Evolutionary conservation across 176 grass and related monocot genomes (phyloP), one percentile per base, ranked within the genome.

Genomic region (Saccharum officinarum): DNA sequence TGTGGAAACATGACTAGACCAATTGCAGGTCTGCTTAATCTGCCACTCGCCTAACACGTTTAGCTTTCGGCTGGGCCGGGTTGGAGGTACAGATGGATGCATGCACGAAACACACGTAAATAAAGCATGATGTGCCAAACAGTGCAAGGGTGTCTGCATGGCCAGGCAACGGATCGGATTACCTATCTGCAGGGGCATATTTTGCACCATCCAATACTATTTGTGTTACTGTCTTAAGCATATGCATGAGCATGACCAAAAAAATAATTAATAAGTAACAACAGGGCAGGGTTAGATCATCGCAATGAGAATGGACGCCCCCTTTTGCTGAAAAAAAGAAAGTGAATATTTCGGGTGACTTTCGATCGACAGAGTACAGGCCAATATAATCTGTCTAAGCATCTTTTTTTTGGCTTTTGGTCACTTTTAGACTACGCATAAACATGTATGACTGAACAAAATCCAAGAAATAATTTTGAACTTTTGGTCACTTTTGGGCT

Each of bases 41-140:
- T 52, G 79, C 30, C 52, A 1, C 63, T 81, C 45, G 71, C 57
- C 55, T 84, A 87, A 80, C 31, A 79, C 33, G 36, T 42, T 85
- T 75, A 64, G 71, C 71, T 75, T 84, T 84, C 23, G 17, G 26
- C 6, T 12, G 40, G 26, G 6, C 6, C 11, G 45, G 13, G 12
- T 46, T 34, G 2, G 71, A 3, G n/a, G 40, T 3, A 62, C 16
- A 41, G 8, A 74, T 83, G 39, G 38, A 62, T 63, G 25, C 52
- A 44, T 73, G 55, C 40, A 82, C 38, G 69, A 33, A 17, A 22
- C 54, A 73, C 71, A 72, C 22, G n/a, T 45, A 8, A 52, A 62
- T 62, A 75, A 52, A n/a, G 72, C 42, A 10, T 18, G 8, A 17
- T 45, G 71, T 20, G 73, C 28, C 37, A 65, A 30, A 20, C 26